Conservation (phyloP, 768 basidiomycete genomes). For the Panus rudis region DNA sequence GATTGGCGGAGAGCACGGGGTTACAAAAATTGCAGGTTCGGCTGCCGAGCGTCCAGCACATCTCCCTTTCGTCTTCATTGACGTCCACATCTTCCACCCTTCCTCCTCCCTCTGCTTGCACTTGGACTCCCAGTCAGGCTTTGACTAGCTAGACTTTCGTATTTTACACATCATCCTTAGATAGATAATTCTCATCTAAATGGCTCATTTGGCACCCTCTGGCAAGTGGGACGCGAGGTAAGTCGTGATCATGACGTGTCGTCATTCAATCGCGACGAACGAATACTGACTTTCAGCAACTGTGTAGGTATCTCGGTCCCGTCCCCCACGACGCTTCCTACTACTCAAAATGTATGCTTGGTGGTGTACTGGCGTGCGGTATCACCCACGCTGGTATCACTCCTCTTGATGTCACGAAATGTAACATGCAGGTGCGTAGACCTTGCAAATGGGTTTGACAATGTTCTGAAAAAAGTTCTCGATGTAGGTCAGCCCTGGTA, state of each 20-base stretch:
- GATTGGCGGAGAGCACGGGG: no score
- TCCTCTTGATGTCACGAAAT: slow-evolving; percentile 83
- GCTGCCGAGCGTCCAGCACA: no score
- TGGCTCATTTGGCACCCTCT: slow-evolving; percentile 44
- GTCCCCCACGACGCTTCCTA: slow-evolving; percentile 69
- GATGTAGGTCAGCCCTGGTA: slow-evolving; percentile 62
- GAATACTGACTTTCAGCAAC: slow-evolving; percentile 1
- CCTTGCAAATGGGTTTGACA: slow-evolving; percentile 1
- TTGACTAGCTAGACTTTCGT: neutral
- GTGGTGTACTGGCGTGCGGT: slow-evolving; percentile 83
- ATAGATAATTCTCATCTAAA: slow-evolving; percentile 27
- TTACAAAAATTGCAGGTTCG: no score
- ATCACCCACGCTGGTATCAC: slow-evolving; percentile 84
- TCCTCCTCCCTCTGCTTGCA: neutral
- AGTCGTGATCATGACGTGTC: slow-evolving; percentile 7
- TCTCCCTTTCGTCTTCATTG: neutral
- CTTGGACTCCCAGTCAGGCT: neutral
- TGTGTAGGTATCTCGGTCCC: slow-evolving; percentile 53
- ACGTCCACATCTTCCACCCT: neutral
- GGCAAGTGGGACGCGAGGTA: slow-evolving; percentile 77
- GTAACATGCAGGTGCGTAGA: slow-evolving; percentile 77
- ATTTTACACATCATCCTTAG: neutral
- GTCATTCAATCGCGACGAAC: slow-evolving; percentile 5
- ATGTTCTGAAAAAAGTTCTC: neutral
- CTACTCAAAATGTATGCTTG: slow-evolving; percentile 84